Conservation (phyloP, 2,329 filamentous ascomycete genomes). For the Pseudogymnoascus sp. region DNA sequence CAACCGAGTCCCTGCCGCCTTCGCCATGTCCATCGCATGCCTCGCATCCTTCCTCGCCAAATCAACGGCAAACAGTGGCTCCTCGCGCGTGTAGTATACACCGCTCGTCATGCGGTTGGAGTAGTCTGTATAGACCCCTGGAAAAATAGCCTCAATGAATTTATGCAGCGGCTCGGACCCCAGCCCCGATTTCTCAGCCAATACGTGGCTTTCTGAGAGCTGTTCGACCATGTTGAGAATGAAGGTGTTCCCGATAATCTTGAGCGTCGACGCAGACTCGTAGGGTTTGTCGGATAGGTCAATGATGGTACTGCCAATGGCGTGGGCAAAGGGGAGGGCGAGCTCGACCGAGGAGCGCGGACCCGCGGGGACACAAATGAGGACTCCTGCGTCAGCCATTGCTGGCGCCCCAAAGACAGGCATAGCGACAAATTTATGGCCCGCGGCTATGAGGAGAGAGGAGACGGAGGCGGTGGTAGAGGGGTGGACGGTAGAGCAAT, state of each 20-base stretch:
- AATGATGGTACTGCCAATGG: constrained; percentile 60
- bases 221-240: constrained; percentile 74
- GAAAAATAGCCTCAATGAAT: constrained; percentile 65
- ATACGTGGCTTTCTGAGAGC: constrained; percentile 65
- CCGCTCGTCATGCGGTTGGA: constrained; percentile 64
- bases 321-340: constrained; percentile 61
- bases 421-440: constrained; percentile 66
- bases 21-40: constrained; percentile 62
- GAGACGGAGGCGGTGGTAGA: constrained; percentile 64
- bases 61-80: constrained; percentile 76
- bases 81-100: constrained; percentile 66
- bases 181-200: constrained; percentile 73
- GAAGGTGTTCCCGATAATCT: constrained; percentile 82
- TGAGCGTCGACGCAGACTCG: constrained; percentile 60
- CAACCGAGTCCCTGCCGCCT: constrained; percentile 51
- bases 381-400: constrained; percentile 59
- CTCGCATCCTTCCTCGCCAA: constrained; percentile 73
- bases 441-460: constrained; percentile 45
- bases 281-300: constrained; percentile 62
- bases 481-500: constrained; percentile 82
- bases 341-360: constrained; percentile 49
- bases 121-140: constrained; percentile 67
- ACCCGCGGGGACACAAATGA: constrained; percentile 67
- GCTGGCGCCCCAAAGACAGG: constrained; percentile 65
- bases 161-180: constrained; percentile 60